Base-by-base conservation (phyloP, 306 rosid species). In the Malus asiatica region DNA sequence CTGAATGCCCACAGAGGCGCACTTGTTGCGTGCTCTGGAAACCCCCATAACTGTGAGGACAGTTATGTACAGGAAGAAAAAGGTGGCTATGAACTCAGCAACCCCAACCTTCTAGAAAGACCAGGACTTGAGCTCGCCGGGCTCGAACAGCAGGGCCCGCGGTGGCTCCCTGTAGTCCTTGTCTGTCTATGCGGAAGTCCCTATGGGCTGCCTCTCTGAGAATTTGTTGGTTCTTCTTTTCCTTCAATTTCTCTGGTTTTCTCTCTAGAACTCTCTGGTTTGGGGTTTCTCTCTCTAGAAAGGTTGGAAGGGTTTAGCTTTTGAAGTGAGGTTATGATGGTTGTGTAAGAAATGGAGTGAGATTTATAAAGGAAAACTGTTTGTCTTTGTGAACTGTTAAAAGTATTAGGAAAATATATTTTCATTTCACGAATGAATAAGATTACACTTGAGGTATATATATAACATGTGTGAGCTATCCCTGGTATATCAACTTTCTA, bases 121-220 rank as follows among this genome's bases (percentile, higher is more conserved):
- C 88, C 86, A 85, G 22, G 88, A 85, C 22, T 70, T 30, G 19
- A 82, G 80, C 86, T 85, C 88, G 8, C 80, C 86, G 23, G 86
- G 82, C 80, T 85, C 88, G 35, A 85, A 85, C 58, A 82, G 29
- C 1, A 84, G 86, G 12, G 88, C 88, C 23, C 82, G 86, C 12
- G 84, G 88, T 42, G 86, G 82, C 65, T 85, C 88, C 72, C 66
- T 73, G 80, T 85, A 85, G 86, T 85, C 86, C 80, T 85, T 85
- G 80, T 81, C 87, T 13, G 73, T 79, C 78, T 85, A 86, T 15
- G 88, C 84, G 13, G 88, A 73, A 8, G 86, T 85, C 16, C 88
- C 84, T 30, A 82, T 76, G 55, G 88, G 84, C 42, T 85, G 88
- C 58, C 88, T 76, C 80, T 85, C 88, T 23, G 82, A 1, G 77